Evolutionary conservation across 257 asterid species (phyloP), one percentile per base, ranked within the genome.

Genomic region (Linderniella brevidens): DNA sequence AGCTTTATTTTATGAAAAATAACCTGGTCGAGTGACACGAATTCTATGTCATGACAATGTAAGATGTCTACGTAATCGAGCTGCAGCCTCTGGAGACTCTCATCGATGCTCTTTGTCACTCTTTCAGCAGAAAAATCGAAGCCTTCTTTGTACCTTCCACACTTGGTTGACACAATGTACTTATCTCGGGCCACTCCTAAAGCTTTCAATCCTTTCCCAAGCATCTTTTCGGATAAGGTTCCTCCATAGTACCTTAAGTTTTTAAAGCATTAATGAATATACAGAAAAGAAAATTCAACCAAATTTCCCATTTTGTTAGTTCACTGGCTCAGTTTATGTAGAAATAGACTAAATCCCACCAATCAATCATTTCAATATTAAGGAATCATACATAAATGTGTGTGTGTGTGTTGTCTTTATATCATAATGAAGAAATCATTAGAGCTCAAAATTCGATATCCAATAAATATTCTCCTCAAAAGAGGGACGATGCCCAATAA

Each of bases 101-200:
- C 99, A 39, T 79, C 93, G 40, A 90, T 75, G 64, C 96, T 90
- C 65, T 41, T 77, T 1, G 88, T 85, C 64, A 90, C 96, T 68
- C 94, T 77, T 55, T 81, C 96, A 19, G 96, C 96, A 69, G 92
- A 81, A 58, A 90, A 90, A 75, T 90, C 94, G 56, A 90, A 90
- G 32, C 99, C 94, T 48, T 90, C 96, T 35, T 29, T 48, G 50
- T 90, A 90, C 69, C 96, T 77, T 41, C 99, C 99, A 40, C 99
- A 90, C 65, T 90, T 90, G 4, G 99, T 90, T 0, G 99, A 75
- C 41, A 90, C 94, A 59, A 85, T 77, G 72, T 81, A 85, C 63
- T 85, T 70, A 51, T 68, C 67, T 57, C 99, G 77, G 8, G 96
- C 74, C 40, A 79, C 99, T 54, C 70, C 92, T 53, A 77, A 59